Percentiles rank a stretch among this genome's conserved stretches.
Evolutionary conservation across 2,329 filamentous ascomycete species (phyloP).

Genomic region (Colletotrichum falcatum): DNA sequence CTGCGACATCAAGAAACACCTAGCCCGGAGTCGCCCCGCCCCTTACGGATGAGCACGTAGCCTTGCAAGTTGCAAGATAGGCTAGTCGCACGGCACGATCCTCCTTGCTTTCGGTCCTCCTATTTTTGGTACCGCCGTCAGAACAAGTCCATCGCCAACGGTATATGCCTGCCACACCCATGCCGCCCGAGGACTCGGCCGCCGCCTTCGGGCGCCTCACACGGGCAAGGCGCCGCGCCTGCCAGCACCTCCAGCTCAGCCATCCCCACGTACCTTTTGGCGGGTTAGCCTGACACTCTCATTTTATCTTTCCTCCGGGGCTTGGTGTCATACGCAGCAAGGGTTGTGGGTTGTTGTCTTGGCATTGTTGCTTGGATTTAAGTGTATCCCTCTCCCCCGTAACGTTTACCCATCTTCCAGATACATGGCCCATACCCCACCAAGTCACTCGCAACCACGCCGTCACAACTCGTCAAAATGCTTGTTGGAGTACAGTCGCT

Average conservation of each 20-base stretch:
- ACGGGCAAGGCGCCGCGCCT: conserved; percentile 28
- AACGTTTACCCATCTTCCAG: not conserved
- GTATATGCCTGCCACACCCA: conserved; percentile 1
- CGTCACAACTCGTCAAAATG: conserved; percentile 32
- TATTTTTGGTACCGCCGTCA: conserved; percentile 6
- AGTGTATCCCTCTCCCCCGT: conserved; percentile 18
- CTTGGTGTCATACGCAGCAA: conserved; percentile 12
- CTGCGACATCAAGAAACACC: conserved; percentile 29
- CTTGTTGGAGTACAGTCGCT: conserved; percentile 40
- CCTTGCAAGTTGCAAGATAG: conserved; percentile 23
- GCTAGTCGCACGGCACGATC: not conserved
- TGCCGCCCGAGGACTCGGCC: conserved; percentile 31
- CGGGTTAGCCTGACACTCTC: conserved; percentile 11
- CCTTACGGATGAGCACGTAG: conserved; percentile 5
- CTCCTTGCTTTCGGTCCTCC: conserved; percentile 33
- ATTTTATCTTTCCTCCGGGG: conserved; percentile 27
- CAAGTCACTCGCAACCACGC: conserved; percentile 22
- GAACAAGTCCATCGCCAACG: not conserved
- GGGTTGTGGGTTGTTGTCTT: conserved; percentile 1
- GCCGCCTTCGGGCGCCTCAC: conserved; percentile 26
- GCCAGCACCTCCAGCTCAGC: conserved; percentile 19
- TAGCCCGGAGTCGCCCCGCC: not conserved
- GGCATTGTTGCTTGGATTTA: conserved; percentile 27
- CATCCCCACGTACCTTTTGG: conserved; percentile 21
- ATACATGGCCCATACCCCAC: not conserved